Evolutionary conservation across 805 yeast genomes (phyloP), one percentile per base, ranked within the genome.

Genomic region (Candida hispaniensis): DNA sequence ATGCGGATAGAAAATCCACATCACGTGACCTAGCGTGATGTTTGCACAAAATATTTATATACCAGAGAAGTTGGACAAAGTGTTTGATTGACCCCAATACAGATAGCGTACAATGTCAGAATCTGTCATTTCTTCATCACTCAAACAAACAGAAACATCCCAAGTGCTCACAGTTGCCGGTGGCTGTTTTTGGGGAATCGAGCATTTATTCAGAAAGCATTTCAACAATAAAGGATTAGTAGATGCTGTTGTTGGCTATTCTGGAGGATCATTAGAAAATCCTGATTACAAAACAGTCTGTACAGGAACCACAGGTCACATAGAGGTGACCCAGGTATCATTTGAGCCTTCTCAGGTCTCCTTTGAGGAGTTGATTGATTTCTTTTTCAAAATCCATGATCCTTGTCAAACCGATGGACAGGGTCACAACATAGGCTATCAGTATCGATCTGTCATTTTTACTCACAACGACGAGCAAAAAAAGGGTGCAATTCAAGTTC

Each of bases 311-410:
- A 81, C 95, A 1, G 64, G 69, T 26, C 71, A 68, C 34, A 93
- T 91, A 4, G 96, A 86, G 54, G 73, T 78, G 5, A 58, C 85
- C 14, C 94, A 85, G 54, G 64, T 86, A 7, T 64, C 85, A 1
- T 86, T 69, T 49, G 83, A 82, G 47, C 93, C 94, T 14, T 43
- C 63, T 2, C 44, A 54, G 11, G 63, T 79, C 2, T 43, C 69
- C 3, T 63, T 72, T 46, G 67, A 57, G 36, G 80, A 78, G 20
- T 57, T 86, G 24, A 57, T 79, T 21, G 82, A 75, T 32, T 79
- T 83, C 46, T 86, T 85, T 61, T 85, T 82, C 61, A 66, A 76
- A 49, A 80, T 81, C 54, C 96, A 86, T 55, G 95, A 86, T 56
- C 95, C 96, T 27, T 86, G 95, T 2, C 75, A 83, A 2, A 41